Conservation (phyloP, 2,329 filamentous ascomycete species). For the Diaporthe aspalathi region DNA sequence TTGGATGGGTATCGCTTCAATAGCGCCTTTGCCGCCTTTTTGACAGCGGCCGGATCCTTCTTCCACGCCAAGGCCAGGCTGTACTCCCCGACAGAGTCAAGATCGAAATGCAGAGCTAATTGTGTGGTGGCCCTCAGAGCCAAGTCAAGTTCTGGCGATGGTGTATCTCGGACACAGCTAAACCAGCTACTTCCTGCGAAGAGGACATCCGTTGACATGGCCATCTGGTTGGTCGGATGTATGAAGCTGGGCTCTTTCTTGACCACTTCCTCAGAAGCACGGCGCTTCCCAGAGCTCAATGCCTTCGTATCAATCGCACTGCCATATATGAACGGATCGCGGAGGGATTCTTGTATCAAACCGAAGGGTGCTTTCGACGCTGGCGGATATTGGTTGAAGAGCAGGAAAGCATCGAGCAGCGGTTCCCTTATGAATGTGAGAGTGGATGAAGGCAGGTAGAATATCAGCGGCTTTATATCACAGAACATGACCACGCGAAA, state of each 20-base stretch:
- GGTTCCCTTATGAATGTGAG: slow-evolving; percentile 52
- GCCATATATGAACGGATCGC: slow-evolving; percentile 63
- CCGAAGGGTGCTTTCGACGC: slow-evolving; percentile 44
- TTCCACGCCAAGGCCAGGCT: slow-evolving; percentile 74
- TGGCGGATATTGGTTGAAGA: slow-evolving; percentile 75
- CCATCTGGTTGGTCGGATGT: slow-evolving; percentile 46
- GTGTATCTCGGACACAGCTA: slow-evolving; percentile 49
- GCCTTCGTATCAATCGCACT: slow-evolving; percentile 47
- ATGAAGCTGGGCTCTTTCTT: slow-evolving; percentile 44
- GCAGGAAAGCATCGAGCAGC: slow-evolving; percentile 77
- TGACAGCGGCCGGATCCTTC: slow-evolving; percentile 65
- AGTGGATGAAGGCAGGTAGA: slow-evolving; percentile 57
- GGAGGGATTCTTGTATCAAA: slow-evolving; percentile 51
- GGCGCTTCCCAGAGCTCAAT: background rate
- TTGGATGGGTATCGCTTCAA: slow-evolving; percentile 76
- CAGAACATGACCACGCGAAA: slow-evolving; percentile 84
- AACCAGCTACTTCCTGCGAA: slow-evolving; percentile 63
- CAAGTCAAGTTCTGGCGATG: slow-evolving; percentile 57
- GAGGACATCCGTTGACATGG: slow-evolving; percentile 61
- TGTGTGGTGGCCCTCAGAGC: slow-evolving; percentile 66
- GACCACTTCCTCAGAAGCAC: slow-evolving; percentile 22
- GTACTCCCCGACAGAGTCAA: slow-evolving; percentile 73
- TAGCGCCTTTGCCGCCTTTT: slow-evolving; percentile 78
- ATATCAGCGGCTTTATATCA: slow-evolving; percentile 76
- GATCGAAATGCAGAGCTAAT: slow-evolving; percentile 59